phyloP scores from a whole-genome alignment of 2,329 filamentous ascomycete species.

The Curvularia sp. region DNA sequence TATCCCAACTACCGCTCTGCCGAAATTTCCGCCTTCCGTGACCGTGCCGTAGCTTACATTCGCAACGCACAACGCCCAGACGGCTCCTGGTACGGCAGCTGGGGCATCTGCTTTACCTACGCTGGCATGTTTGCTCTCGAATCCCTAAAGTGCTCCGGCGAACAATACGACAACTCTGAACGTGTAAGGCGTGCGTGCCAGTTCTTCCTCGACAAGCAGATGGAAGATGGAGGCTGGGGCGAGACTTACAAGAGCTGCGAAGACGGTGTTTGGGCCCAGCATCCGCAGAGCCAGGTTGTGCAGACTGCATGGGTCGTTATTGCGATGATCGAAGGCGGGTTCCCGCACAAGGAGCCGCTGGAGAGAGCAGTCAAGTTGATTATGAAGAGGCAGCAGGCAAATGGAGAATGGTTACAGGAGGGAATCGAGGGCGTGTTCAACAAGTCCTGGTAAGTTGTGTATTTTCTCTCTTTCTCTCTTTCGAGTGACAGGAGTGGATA shows the following conservation, averaged over 20 bases:
- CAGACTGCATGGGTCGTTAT: conserved; percentile 93
- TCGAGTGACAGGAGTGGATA: not conserved
- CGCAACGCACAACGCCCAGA: conserved; percentile 77
- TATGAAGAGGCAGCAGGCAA: conserved; percentile 82
- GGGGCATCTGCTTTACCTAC: conserved; percentile 98
- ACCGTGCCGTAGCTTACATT: conserved; percentile 81
- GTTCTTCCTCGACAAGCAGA: conserved; percentile 85
- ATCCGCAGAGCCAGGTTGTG: conserved; percentile 84
- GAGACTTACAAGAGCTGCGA: conserved; percentile 92
- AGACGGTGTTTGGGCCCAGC: conserved; percentile 75
- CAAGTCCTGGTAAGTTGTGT: conserved; percentile 79
- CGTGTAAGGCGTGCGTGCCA: conserved; percentile 78
- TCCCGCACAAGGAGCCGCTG: conserved; percentile 76
- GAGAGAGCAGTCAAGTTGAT: conserved; percentile 78
- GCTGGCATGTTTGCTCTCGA: conserved; percentile 96
- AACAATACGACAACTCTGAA: conserved; percentile 77
- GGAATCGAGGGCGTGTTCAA: conserved; percentile 98
- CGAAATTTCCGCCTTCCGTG: conserved; percentile 78
- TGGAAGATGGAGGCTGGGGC: conserved; percentile 92
- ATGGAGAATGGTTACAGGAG: conserved; percentile 95
- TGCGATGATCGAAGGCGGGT: conserved; percentile 81
- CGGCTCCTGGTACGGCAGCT: conserved; percentile 97
- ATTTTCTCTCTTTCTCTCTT: not conserved
- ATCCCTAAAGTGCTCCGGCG: conserved; percentile 79
- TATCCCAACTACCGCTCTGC: conserved; percentile 80